Evolutionary conservation across 306 rosid species (phyloP), one percentile per base, ranked within the genome.

Genomic region (Fragaria iinumae): DNA sequence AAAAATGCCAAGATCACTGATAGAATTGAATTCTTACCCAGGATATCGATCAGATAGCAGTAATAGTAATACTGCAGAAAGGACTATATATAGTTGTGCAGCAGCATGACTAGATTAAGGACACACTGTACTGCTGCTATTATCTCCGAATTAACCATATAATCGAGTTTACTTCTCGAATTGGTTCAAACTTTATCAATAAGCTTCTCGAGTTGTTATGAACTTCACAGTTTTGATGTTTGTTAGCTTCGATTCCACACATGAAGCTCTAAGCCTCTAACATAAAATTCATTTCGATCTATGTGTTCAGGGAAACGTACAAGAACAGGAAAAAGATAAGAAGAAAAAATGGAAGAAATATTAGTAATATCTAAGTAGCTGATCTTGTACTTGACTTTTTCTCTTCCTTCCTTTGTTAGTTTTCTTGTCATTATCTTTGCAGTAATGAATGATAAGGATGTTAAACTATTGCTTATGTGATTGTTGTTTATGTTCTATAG

Each of bases 311-410:
- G 29, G 29, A 21, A n/a, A 56, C 62, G 62, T 9, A 5, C 66
- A 60, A 25, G 66, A 60, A 59, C 32, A 69, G 13, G 16, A 23
- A 57, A 25, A 21, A n/a, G 11, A 34, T 0, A 12, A 12, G 11
- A 6, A 7, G 16, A 1, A 38, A 41, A 17, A 23, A 44, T 41
- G 39, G 4, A 29, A 32, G 1, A 2, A 8, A 5, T 25, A 10
- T 59, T 27, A 8, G 13, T n/a, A 11, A 49, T 13, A 21, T 38
- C 50, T 21, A 55, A 39, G 55, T 47, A 73, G 44, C 41, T 73
- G 49, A 39, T 73, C 45, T 73, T 73, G 77, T 57, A 57, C 77
- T 57, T 57, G 68, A 73, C 64, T 48, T 23, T 34, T 7, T 41
- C 29, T 21, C 27, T 21, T 57, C 32, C 29, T 43, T 14, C 14